phyloP scores from a whole-genome alignment of 768 basidiomycete species.

The Trametes villosa region DNA sequence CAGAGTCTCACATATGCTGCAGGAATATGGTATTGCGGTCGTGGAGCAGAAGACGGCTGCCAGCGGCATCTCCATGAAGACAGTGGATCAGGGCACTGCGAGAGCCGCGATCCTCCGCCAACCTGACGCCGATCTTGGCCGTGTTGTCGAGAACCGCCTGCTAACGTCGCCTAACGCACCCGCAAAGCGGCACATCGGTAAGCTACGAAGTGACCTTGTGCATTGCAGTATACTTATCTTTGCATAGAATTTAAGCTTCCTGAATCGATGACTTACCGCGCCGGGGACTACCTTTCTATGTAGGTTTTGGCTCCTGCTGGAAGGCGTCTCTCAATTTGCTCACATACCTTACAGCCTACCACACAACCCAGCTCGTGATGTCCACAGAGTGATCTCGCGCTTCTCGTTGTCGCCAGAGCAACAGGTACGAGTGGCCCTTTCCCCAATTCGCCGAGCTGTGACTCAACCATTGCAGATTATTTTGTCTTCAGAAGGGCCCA shows the following conservation, averaged over 20 bases:
- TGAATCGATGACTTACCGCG: constrained; percentile 40
- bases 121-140: constrained; percentile 42
- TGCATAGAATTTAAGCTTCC: constrained; percentile 46
- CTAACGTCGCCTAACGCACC: constrained; percentile 45
- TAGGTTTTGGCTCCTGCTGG: constrained; percentile 24
- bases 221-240: neutral
- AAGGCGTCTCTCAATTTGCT: neutral
- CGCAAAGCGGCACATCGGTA: constrained; percentile 49
- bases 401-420: constrained; percentile 46
- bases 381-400: constrained; percentile 42
- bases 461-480: constrained; percentile 33
- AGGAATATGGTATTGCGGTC: constrained; percentile 39
- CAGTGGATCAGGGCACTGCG: constrained; percentile 37
- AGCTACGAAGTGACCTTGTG: neutral
- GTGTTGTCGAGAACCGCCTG: constrained; percentile 44
- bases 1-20: neutral
- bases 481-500: constrained; percentile 42
- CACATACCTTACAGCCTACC: constrained; percentile 38
- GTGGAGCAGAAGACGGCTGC: constrained; percentile 11
- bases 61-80: constrained; percentile 36
- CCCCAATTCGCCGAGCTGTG: neutral
- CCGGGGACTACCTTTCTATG: constrained; percentile 55
- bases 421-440: constrained; percentile 32
- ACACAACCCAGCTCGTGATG: constrained; percentile 44
- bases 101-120: constrained; percentile 44